phyloP scores from a whole-genome alignment of 1,284 basidiomycete species.

The Trametes versicolor region DNA sequence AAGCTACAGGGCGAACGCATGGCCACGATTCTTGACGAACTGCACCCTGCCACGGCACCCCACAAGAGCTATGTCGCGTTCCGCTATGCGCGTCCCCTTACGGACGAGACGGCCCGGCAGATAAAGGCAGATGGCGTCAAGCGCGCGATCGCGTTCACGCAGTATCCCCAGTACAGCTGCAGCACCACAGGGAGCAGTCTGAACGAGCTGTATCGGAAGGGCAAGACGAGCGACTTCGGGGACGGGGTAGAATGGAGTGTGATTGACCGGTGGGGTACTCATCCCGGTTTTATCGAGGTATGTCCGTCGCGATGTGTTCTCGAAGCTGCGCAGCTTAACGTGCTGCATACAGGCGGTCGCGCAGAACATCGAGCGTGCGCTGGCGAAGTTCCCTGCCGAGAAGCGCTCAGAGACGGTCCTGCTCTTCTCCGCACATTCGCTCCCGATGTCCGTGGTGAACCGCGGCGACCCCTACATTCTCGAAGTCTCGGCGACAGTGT shows the following conservation, averaged over 20 bases:
- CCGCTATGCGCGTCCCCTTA: slow-evolving; percentile 92
- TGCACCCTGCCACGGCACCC: slow-evolving; percentile 92
- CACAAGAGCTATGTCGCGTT: slow-evolving; percentile 98
- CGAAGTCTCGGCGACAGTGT: slow-evolving; percentile 95
- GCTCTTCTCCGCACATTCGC: slow-evolving; percentile 97
- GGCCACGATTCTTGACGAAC: slow-evolving; percentile 92
- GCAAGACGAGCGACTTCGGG: slow-evolving; percentile 63
- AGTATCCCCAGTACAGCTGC: slow-evolving; percentile 99
- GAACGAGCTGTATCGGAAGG: slow-evolving; percentile 88
- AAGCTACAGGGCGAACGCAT: slow-evolving; percentile 90
- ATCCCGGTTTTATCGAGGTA: slow-evolving; percentile 93
- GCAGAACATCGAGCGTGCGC: slow-evolving; percentile 86
- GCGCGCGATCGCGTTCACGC: slow-evolving; percentile 95
- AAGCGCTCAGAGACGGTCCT: slow-evolving; percentile 82
- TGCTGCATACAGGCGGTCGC: slow-evolving; percentile 77
- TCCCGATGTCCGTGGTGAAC: slow-evolving; percentile 97
- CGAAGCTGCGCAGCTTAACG: neutral
- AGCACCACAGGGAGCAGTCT: slow-evolving; percentile 97
- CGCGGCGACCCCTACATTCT: slow-evolving; percentile 97
- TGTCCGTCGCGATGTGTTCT: slow-evolving; percentile 38
- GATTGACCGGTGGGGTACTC: slow-evolving; percentile 97
- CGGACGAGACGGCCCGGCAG: slow-evolving; percentile 83
- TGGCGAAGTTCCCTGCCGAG: slow-evolving; percentile 83
- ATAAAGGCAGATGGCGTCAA: slow-evolving; percentile 94
- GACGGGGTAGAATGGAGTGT: slow-evolving; percentile 91